Conservation (phyloP, 208 protist genomes). For the Wallacemonas collosoma region DNA sequence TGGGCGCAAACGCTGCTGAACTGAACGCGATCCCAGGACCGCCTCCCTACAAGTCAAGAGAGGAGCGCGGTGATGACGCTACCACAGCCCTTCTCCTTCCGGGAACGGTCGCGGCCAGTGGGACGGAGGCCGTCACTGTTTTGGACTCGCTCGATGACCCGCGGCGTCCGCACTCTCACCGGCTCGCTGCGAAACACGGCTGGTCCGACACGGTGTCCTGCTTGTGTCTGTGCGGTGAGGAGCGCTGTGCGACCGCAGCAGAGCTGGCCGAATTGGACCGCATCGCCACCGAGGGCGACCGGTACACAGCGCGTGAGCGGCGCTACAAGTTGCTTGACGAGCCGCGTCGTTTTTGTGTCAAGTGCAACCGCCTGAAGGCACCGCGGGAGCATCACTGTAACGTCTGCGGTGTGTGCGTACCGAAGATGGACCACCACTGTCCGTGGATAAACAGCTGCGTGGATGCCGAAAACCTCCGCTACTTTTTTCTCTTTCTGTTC, state of each 20-base stretch:
- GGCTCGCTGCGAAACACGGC: not conserved
- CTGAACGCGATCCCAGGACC: too few species aligned
- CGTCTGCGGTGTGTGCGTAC: constrained; percentile 75
- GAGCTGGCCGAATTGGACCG: constrained; percentile 41
- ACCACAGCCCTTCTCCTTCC: not conserved
- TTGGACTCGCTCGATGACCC: constrained; percentile 7
- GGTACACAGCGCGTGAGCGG: constrained; percentile 31
- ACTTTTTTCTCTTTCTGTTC: constrained; percentile 72
- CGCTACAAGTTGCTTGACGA: constrained; percentile 50
- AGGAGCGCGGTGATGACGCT: not conserved
- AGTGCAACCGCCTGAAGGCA: constrained; percentile 78
- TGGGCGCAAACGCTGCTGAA: not conserved
- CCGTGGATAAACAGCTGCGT: constrained; percentile 92
- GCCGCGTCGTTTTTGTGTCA: constrained; percentile 62
- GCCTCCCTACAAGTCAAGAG: not conserved
- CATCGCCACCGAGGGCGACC: constrained; percentile 34
- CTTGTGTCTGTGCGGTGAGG: not conserved
- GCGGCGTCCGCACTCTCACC: not conserved
- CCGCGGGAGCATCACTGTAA: constrained; percentile 89
- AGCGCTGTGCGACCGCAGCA: not conserved
- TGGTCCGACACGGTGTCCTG: not conserved
- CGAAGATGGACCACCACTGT: constrained; percentile 92
- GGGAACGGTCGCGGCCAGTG: not conserved
- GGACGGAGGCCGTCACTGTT: too few species aligned
- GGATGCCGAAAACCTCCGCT: constrained; percentile 80